Base-by-base conservation (phyloP, 306 rosid genomes). In the Casuarina cunninghamiana region DNA sequence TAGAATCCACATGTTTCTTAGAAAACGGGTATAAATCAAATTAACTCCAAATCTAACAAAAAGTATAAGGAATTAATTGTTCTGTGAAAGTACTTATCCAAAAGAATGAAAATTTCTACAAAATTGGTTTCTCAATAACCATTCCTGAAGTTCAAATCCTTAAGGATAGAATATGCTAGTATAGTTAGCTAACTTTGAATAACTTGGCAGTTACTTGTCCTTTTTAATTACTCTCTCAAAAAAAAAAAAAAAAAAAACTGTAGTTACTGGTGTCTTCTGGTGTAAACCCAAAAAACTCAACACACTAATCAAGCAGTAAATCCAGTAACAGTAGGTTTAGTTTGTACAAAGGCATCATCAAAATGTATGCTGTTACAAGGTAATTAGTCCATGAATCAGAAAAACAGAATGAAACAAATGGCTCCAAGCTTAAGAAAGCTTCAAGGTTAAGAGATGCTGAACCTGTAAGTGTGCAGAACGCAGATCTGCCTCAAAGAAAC, bases 381-480 rank as follows among this genome's bases (percentile, higher is more conserved):
- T 57, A 39, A 74, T 54, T 10, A 75, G 13, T 43, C 51, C 21
- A 71, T 76, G 68, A 53, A 46, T n/a, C 61, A 51, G 17, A 55
- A 69, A 54, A 42, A 61, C 35, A 13, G 51, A 78, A 57, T 37
- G 41, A 42, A 17, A 42, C 50, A 39, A 39, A 63, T 44, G 46
- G 17, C 21, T 39, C 21, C 3, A 42, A 66, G 71, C 42, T 35
- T 35, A 66, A 42, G 49, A 60, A 5, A 60, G 43, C 53, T 42
- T 32, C 49, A 53, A 81, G 69, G 53, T 72, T 75, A 69, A 48
- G 50, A 73, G 61, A 51, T 71, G 26, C 68, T 65, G 57, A 81
- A 94, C 98, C 98, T 94, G 98, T 71, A 94, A 84, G 81, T 94
- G 98, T 75, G 98, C 98, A 83, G 95, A 84, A 61, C 97, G 92